Evolutionary conservation across 495 filamentous ascomycete genomes (phyloP), one percentile per base, ranked within the genome.

Genomic region (Alectoria sarmentosa): DNA sequence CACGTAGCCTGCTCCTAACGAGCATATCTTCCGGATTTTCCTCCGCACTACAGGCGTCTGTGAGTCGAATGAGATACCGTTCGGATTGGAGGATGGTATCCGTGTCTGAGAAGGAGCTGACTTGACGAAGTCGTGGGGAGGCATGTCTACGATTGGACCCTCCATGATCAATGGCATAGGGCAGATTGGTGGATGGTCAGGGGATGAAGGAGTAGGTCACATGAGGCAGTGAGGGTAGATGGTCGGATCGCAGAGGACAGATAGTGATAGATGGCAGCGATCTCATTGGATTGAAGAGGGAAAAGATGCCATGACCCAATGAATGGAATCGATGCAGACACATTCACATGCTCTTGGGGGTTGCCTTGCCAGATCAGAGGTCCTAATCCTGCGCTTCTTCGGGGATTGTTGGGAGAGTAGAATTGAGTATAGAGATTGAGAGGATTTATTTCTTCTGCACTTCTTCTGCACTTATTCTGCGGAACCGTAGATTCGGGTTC

Each of bases 1-100:
- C 30, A 68, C 63, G 58, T 65, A 62, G 9, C 66, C 66, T 30
- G 66, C 58, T 30, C 66, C 66, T 13, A 65, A 23, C 15, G 58
- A 68, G 52, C 58, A 62, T 21, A 68, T 65, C 38, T 56, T 60
- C 14, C n/a, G 58, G 38, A 65, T 65, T 26, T 37, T 44, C 17
- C 65, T 68, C 10, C 61, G 58, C 26, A 41, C 36, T 3, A 37
- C 37, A 13, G 39, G 28, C 21, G 42, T 30, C 9, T 60, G 38
- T 42, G 19, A 34, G 21, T 56, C n/a, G n/a, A 42, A 42, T 10
- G 52, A 39, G 63, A n/a, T 13, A 1, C 6, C 30, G 41, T 49
- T 11, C 10, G 60, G 23, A 37, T 37, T 49, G 42, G 36, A 7
- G n/a, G 26, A 58, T n/a, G 38, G 46, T 14, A 23, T 49, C 60